phyloP scores from a whole-genome alignment of 768 basidiomycete genomes.

The Gelatoporia subvermispora region DNA sequence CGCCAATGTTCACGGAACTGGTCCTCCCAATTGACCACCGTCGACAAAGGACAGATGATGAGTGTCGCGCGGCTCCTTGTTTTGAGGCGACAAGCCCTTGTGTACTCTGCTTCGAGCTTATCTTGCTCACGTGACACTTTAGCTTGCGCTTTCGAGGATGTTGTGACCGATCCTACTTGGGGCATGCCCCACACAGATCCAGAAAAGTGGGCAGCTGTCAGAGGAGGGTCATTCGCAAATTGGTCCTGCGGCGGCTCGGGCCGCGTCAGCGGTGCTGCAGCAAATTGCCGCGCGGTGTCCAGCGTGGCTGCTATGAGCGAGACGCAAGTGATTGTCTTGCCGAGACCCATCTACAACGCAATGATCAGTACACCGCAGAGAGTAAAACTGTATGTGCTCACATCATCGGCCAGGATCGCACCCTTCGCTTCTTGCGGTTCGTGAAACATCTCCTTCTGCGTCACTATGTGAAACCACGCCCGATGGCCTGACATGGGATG shows the following conservation, averaged over 20 bases:
- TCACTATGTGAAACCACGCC: conserved; percentile 83
- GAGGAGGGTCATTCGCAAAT: conserved; percentile 20
- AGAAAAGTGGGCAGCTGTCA: conserved; percentile 57
- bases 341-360: conserved; percentile 89
- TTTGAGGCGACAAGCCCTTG: conserved; percentile 73
- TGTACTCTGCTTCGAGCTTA: conserved; percentile 66
- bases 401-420: conserved; percentile 94
- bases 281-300: conserved; percentile 61
- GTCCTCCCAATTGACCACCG: conserved; percentile 98
- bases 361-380: conserved; percentile 1
- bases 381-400: too few relatives aligned
- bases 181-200: conserved; percentile 89
- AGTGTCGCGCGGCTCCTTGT: conserved; percentile 83
- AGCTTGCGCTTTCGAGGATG: conserved; percentile 50
- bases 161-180: conserved; percentile 15
- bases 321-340: conserved; percentile 95
- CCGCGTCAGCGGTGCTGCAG: conserved; percentile 44
- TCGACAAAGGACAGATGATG: conserved; percentile 95
- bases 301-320: conserved; percentile 89
- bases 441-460: conserved; percentile 65
- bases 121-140: conserved; percentile 65
- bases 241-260: conserved; percentile 28
- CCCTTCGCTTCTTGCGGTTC: conserved; percentile 76
- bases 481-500: conserved; percentile 43
- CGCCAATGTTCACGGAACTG: conserved; percentile 98